Percentiles rank a stretch among this genome's conserved stretches.
Evolutionary conservation across 805 yeast species (phyloP).

Genomic region (Zygosaccharomyces siamensis): DNA sequence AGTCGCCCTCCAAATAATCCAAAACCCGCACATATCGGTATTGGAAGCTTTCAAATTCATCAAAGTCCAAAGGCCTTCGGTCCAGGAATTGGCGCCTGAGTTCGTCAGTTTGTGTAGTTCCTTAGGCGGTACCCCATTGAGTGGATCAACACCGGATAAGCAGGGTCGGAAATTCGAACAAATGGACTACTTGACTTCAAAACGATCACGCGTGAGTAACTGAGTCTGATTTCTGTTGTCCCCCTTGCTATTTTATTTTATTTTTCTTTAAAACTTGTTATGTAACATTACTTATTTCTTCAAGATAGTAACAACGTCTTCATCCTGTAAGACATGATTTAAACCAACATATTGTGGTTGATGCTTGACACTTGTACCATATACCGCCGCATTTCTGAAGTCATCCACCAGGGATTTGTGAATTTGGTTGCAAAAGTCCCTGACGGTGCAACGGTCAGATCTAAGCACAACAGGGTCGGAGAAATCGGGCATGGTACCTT

Average conservation of each 20-base stretch:
- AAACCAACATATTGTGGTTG: slow-evolving; percentile 96
- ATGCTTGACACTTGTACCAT: slow-evolving; percentile 91
- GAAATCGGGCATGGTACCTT: slow-evolving; percentile 91
- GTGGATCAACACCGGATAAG: not conserved
- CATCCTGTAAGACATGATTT: slow-evolving; percentile 79
- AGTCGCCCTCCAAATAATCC: slow-evolving; percentile 25
- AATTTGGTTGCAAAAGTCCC: slow-evolving; percentile 93
- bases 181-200: not conserved
- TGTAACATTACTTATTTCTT: slow-evolving; percentile 45
- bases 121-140: not conserved
- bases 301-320: slow-evolving; percentile 93
- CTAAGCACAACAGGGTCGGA: slow-evolving; percentile 91
- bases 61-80: slow-evolving; percentile 26
- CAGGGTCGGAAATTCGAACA: not conserved
- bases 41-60: slow-evolving; percentile 30
- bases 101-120: slow-evolving; percentile 12
- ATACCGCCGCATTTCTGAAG: slow-evolving; percentile 88
- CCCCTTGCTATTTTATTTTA: not conserved
- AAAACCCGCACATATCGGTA: slow-evolving; percentile 20
- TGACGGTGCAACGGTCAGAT: slow-evolving; percentile 75
- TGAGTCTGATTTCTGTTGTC: not conserved
- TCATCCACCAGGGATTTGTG: slow-evolving; percentile 93
- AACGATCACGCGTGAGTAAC: not conserved
- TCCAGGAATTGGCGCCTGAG: slow-evolving; percentile 19
- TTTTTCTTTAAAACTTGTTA: slow-evolving; percentile 1